A percentile compares a stretch with the other conserved stretches of the same genome.
Conservation (phyloP, 2,329 filamentous ascomycete species). For the Colletotrichum neosansevieriae region DNA sequence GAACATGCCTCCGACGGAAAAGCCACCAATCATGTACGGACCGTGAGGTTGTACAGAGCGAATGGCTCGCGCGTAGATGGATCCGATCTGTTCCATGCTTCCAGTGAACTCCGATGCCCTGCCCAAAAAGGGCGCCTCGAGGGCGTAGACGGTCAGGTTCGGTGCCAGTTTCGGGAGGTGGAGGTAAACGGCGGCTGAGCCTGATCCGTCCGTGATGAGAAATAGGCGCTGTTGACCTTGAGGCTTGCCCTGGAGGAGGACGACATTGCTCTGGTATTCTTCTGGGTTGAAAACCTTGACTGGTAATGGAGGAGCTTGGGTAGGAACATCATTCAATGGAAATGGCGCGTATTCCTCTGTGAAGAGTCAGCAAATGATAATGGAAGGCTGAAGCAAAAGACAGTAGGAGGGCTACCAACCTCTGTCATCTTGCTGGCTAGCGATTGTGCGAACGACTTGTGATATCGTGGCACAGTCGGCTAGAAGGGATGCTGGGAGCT, state of each 20-base stretch:
- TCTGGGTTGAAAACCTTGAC: not conserved
- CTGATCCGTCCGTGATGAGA: constrained; percentile 2
- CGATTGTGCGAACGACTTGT: not conserved
- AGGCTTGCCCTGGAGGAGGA: constrained; percentile 9
- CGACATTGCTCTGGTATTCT: constrained; percentile 7
- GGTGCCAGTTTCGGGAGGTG: not conserved
- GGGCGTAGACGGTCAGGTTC: constrained; percentile 2
- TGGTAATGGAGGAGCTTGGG: not conserved
- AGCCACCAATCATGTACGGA: constrained; percentile 9
- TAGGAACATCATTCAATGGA: not conserved
- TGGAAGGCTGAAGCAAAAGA: not conserved
- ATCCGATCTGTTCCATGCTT: not conserved
- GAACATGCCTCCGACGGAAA: not conserved
- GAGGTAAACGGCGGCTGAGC: constrained; percentile 4
- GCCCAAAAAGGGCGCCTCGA: constrained; percentile 10
- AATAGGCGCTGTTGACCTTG: not conserved
- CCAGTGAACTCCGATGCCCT: not conserved
- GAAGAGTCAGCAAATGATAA: not conserved
- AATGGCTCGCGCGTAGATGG: not conserved
- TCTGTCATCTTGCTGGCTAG: not conserved
- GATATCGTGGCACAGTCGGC: not conserved
- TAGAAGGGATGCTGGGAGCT: constrained; percentile 6
- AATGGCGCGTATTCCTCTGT: not conserved
- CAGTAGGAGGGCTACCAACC: not conserved
- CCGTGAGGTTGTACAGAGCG: constrained; percentile 6